Conservation (phyloP, 139 green algal species). For the Coccomyxa sp. region DNA sequence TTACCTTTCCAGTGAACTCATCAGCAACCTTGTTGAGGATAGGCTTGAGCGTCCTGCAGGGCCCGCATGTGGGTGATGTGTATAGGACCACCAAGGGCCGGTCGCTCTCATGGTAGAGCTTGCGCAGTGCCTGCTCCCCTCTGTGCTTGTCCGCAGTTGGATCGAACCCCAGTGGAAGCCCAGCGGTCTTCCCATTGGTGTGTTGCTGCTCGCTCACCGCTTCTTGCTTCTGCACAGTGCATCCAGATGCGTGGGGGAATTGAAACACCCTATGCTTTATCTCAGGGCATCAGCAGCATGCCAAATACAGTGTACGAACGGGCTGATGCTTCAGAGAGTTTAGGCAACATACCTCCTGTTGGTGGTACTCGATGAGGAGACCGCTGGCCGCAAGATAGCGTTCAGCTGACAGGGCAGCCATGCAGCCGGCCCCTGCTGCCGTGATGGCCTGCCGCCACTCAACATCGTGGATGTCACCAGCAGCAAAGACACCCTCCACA, state of each 20-base stretch:
- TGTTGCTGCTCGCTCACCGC: background rate
- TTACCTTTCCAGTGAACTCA: conserved; percentile 63
- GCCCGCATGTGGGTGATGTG: conserved; percentile 74
- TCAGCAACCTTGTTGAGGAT: conserved; percentile 87
- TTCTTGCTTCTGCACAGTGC: background rate
- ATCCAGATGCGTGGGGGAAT: background rate
- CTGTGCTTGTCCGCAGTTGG: conserved; percentile 59
- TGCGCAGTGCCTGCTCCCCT: conserved; percentile 91
- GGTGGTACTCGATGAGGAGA: conserved; percentile 23
- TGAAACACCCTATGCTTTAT: too few relatives aligned
- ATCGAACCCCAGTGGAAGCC: conserved; percentile 40
- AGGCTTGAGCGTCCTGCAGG: conserved; percentile 89
- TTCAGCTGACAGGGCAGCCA: conserved; percentile 90
- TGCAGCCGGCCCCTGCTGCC: conserved; percentile 91
- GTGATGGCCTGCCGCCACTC: conserved; percentile 94
- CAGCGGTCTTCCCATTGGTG: background rate
- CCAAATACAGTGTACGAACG: background rate
- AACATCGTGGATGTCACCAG: conserved; percentile 91
- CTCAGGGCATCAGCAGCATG: background rate
- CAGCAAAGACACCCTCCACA: conserved; percentile 84
- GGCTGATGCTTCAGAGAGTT: background rate
- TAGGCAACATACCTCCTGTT: background rate
- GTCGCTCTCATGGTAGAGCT: conserved; percentile 94
- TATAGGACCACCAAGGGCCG: conserved; percentile 88
- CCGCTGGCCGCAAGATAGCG: conserved; percentile 71